phyloP scores from a whole-genome alignment of 73 alveolate species.

The Effrenium voratum region DNA sequence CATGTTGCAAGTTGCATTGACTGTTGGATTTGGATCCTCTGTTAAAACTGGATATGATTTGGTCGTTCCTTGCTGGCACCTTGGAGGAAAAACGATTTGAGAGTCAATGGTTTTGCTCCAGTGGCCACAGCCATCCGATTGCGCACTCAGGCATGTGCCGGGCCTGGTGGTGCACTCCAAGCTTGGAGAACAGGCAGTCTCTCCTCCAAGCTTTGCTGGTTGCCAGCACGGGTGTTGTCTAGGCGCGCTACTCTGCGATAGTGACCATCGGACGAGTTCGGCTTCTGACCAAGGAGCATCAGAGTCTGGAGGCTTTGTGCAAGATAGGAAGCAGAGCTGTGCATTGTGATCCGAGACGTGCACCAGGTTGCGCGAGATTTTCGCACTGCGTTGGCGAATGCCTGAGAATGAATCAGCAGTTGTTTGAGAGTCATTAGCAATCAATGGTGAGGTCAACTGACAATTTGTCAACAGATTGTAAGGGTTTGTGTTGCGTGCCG shows the following conservation, averaged over 20 bases:
- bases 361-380: slow-evolving; percentile 40
- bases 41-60: too few relatives aligned
- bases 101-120: too few relatives aligned
- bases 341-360: background rate
- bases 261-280: slow-evolving; percentile 35
- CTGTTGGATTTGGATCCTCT: too few relatives aligned
- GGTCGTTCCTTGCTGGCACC: too few relatives aligned
- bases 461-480: too few relatives aligned
- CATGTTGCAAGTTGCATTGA: background rate
- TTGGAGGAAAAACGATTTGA: too few relatives aligned
- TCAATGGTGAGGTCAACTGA: background rate
- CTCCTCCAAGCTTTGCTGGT: background rate
- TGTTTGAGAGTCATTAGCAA: background rate
- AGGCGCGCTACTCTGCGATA: slow-evolving; percentile 42
- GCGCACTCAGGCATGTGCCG: slow-evolving; percentile 9
- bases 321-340: background rate
- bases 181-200: background rate
- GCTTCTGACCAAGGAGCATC: slow-evolving; percentile 39
- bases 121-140: too few relatives aligned
- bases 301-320: background rate
- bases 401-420: background rate
- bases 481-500: too few relatives aligned
- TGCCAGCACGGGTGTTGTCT: background rate
- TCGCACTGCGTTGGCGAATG: slow-evolving; percentile 7
- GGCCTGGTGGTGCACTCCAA: slow-evolving; percentile 22